Evolutionary conservation across 768 basidiomycete genomes (phyloP).

Genomic region (Suillus sp.): DNA sequence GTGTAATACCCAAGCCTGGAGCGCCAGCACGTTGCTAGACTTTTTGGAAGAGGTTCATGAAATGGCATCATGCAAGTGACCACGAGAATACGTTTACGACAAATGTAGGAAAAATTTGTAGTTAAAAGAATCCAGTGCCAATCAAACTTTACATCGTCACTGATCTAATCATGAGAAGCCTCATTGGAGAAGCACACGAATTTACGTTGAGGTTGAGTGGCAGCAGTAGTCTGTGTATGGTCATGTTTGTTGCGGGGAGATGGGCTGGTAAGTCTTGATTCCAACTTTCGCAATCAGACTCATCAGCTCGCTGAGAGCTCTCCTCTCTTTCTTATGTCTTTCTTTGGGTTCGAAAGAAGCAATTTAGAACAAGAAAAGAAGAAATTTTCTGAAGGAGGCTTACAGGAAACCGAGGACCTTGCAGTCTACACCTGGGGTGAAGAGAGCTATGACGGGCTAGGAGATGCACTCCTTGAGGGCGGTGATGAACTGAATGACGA

Average conservation of each 20-base stretch:
- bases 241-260: conserved; percentile 20
- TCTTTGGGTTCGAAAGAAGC: conserved; percentile 74
- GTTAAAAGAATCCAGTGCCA: background rate
- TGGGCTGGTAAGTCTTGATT: conserved; percentile 3
- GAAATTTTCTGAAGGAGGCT: conserved; percentile 49
- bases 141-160: conserved; percentile 4
- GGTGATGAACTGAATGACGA: conserved; percentile 95
- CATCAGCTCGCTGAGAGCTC: conserved; percentile 11
- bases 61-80: conserved; percentile 16
- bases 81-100: conserved; percentile 4
- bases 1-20: conserved; percentile 96
- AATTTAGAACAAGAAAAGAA: conserved; percentile 67
- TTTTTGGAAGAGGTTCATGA: conserved; percentile 77
- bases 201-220: background rate
- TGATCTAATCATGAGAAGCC: background rate
- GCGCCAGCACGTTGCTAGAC: conserved; percentile 88
- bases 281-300: conserved; percentile 10
- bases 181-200: background rate
- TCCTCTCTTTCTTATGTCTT: conserved; percentile 57
- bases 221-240: conserved; percentile 15
- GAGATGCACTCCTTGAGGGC: conserved; percentile 83
- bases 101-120: conserved; percentile 21
- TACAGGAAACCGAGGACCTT: conserved; percentile 73
- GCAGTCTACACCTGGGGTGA: conserved; percentile 94
- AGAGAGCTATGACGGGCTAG: conserved; percentile 87